Evolutionary conservation across 139 green algal genomes (phyloP).

Genomic region (Desmodesmus armatus): DNA sequence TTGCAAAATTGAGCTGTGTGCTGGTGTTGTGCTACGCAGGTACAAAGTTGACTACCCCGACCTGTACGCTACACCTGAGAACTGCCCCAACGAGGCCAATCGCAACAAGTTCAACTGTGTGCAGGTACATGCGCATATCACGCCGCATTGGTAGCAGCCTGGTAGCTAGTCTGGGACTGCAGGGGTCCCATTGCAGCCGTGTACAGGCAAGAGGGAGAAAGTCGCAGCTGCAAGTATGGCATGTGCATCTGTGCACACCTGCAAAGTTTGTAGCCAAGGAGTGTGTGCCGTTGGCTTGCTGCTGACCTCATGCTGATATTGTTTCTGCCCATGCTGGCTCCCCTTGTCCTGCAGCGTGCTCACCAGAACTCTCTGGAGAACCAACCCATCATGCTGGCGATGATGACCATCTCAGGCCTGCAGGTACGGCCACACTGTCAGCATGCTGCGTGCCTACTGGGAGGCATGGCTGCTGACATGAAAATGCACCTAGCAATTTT

Average conservation of each 20-base stretch:
- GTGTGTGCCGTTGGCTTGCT: no score
- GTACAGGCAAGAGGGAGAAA: not conserved
- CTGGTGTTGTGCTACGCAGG: conserved; percentile 37
- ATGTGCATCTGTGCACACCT: no score
- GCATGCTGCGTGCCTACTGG: not conserved
- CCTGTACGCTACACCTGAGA: conserved; percentile 62
- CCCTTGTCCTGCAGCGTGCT: no score
- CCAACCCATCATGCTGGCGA: conserved; percentile 59
- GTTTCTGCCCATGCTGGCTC: not conserved
- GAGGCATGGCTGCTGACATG: not conserved
- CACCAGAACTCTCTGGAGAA: conserved; percentile 83
- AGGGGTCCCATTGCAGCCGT: no score
- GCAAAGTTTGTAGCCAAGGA: no score
- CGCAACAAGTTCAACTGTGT: conserved; percentile 32
- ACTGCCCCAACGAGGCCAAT: conserved; percentile 56
- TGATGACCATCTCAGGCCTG: conserved; percentile 56
- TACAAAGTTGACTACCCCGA: conserved; percentile 66
- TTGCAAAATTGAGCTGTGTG: not conserved
- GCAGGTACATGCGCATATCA: no score
- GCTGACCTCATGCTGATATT: conserved; percentile 31
- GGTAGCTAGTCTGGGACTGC: not conserved
- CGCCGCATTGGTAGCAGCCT: not conserved
- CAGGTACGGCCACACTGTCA: conserved; percentile 46
- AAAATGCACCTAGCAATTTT: not conserved
- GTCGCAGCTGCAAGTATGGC: no score